Conservation (phyloP, 169 alveolate genomes). For the Cryptosporidium ryanae region DNA sequence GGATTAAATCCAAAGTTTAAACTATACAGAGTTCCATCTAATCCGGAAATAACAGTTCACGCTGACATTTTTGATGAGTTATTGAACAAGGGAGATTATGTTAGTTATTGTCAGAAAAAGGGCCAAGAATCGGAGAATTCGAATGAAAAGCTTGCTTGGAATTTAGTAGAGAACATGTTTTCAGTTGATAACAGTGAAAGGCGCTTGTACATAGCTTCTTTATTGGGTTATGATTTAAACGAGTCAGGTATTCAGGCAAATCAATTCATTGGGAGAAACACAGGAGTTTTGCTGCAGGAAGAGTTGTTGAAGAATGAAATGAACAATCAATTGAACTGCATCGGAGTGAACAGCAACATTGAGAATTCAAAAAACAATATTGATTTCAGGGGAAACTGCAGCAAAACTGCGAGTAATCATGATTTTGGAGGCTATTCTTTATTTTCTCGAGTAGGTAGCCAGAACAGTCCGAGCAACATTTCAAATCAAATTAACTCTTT, state of each 20-base stretch:
- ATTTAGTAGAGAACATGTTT: slow-evolving; percentile 71
- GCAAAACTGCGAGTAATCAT: not conserved
- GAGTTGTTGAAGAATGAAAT: slow-evolving; percentile 13
- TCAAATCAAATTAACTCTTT: not conserved
- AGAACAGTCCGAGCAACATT: slow-evolving; percentile 37
- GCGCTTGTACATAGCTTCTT: slow-evolving; percentile 67
- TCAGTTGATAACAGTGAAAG: slow-evolving; percentile 55
- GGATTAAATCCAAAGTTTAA: slow-evolving; percentile 18
- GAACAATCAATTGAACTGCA: not conserved
- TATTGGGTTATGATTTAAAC: slow-evolving; percentile 55
- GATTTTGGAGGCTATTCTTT: slow-evolving; percentile 4
- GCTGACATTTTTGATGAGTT: slow-evolving; percentile 72
- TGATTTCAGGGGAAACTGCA: too few relatives aligned
- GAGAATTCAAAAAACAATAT: not conserved
- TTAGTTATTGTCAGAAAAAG: slow-evolving; percentile 56
- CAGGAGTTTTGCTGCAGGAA: slow-evolving; percentile 40
- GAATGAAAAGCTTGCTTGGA: slow-evolving; percentile 69
- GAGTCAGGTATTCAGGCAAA: slow-evolving; percentile 2
- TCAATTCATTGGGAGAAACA: slow-evolving; percentile 59
- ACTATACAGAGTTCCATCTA: slow-evolving; percentile 63
- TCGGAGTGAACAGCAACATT: not conserved
- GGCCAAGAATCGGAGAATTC: slow-evolving; percentile 34
- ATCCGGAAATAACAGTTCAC: slow-evolving; percentile 72
- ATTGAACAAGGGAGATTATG: slow-evolving; percentile 42
- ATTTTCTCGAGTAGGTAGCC: slow-evolving; percentile 37